These are phyloP conservation scores for Sphaceloma murrayae DNA, from an alignment of 2,329 filamentous ascomycete species.

Conservation along the genomic window DNA sequence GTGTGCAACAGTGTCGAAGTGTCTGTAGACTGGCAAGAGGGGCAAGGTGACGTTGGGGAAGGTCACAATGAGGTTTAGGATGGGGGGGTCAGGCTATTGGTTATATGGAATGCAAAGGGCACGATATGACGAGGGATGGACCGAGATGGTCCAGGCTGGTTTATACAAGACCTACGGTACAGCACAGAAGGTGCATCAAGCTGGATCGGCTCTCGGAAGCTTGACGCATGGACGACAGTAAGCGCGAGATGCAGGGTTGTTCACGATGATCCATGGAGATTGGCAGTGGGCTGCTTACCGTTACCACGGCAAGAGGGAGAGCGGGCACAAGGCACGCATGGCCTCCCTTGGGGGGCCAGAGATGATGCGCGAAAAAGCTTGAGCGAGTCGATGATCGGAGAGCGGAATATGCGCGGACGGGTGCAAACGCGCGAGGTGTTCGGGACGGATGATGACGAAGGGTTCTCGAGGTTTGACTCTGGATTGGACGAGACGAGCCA, in stretches of 20 bases:
- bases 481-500: slow-evolving; percentile 1
- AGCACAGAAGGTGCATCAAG: slow-evolving; percentile 9
- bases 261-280: slow-evolving; percentile 1
- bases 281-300: slow-evolving; percentile 1
- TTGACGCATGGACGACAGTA: neutral
- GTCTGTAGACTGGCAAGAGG: neutral
- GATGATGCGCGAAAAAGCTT: slow-evolving; percentile 10
- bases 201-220: slow-evolving; percentile 10
- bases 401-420: slow-evolving; percentile 9
- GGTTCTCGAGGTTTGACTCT: too few species aligned
- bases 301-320: neutral
- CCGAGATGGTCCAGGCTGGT: slow-evolving; percentile 1
- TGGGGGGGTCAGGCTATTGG: neutral
- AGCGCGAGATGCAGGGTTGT: slow-evolving; percentile 10
- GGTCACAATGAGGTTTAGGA: too few species aligned
- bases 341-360: too few species aligned
- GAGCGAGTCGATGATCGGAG: slow-evolving; percentile 5
- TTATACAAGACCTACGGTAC: slow-evolving; percentile 10
- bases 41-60: neutral
- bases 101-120: slow-evolving; percentile 11
- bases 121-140: slow-evolving; percentile 3
- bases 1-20: slow-evolving; percentile 2
- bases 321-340: slow-evolving; percentile 9
- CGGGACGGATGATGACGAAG: slow-evolving; percentile 11
- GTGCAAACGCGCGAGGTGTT: slow-evolving; percentile 7